Evolutionary conservation across 495 filamentous ascomycete genomes (phyloP), one percentile per base, ranked within the genome.

Genomic region (Hypoxylon rickii): DNA sequence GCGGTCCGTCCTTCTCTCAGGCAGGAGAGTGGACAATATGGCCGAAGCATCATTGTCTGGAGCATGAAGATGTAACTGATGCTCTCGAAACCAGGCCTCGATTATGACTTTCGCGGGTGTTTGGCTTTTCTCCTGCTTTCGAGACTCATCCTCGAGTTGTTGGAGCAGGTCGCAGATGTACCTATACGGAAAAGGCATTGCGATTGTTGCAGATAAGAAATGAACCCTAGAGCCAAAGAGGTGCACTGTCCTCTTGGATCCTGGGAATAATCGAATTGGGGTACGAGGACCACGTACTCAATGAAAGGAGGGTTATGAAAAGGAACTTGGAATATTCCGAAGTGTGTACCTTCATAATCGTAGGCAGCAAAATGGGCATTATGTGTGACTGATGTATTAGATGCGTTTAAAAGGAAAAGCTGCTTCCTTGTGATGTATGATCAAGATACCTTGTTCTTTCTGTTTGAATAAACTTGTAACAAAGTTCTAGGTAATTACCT

Each of bases 1-100:
- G 17, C 90, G 79, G 65, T 96, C 91, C 0, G 79, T 79, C 47
- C 89, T 77, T 61, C 81, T 85, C 52, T 89, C 84, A 0, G 91
- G 91, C 13, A 92, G 79, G 11, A 96, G 73, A 20, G 84, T 83
- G 2, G 87, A 90, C 0, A 94, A 76, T 16, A 94, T 71, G 0
- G 86, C 84, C 1, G 80, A 70, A 26, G 68, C 71, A 55, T 85
- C 75, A 2, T 81, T 80, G 38, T 76, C 70, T 3, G 76, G 66
- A 2, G 74, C 74, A 65, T 81, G 53, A 5, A 92, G 73, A 3
- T 64, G 66, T 10, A 70, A 67, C 1, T 71, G 79, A 67, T 90
- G 79, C 3, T 65, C 68, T 2, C 59, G 52, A 65, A 89, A 87
- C 89, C 89, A 94, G 2, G 67, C 65, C n/a, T 67, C 55, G 24